Base-by-base conservation (phyloP, 2,329 filamentous ascomycete species). In the Xylaria sp. region DNA sequence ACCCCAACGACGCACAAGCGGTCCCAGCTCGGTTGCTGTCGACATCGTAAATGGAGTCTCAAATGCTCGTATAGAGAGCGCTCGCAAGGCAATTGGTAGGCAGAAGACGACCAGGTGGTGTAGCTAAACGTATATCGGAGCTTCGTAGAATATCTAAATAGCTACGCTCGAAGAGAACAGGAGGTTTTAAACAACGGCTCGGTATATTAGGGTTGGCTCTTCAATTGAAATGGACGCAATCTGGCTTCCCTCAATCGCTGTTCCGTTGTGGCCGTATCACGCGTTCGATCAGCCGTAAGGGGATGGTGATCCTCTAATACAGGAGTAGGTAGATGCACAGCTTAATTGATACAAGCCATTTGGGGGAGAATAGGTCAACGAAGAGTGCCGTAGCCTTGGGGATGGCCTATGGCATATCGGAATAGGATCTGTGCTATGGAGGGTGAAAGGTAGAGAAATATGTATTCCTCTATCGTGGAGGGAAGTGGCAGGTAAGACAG, bases 1-100 rank as follows among this genome's bases (percentile, higher is more conserved):
- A 61, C 88, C 87, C 81, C 84, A 84, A 63, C 89, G 83, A 44
- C 86, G 86, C 65, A 90, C 80, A 44, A 86, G 80, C 65, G 85
- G 86, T 1, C 86, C 85, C 18, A 83, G 73, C 25, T 67, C 69
- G 63, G 54, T 62, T 31, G n/a, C 62, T n/a, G 66, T 48, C 7
- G 74, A 72, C 74, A 76, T 77, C 2, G 63, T 20, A 9, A 37
- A 13, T 34, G 28, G 39, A 39, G 20, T 52, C 28, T 65, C 25
- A 37, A 58, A 20, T 41, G 52, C 18, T 15, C 52, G 18, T 62
- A 37, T 52, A 25, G 15, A 31, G 18, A 34, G n/a, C 28, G 23
- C 18, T 65, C 3, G 34, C 23, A 31, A 52, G 37, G 39, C n/a
- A 12, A 34, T 34, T 8, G 31, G 34, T 66, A 13, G n/a, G 37